phyloP scores from a whole-genome alignment of 2,329 filamentous ascomycete species.

The Chaetomiaceae sp. region DNA sequence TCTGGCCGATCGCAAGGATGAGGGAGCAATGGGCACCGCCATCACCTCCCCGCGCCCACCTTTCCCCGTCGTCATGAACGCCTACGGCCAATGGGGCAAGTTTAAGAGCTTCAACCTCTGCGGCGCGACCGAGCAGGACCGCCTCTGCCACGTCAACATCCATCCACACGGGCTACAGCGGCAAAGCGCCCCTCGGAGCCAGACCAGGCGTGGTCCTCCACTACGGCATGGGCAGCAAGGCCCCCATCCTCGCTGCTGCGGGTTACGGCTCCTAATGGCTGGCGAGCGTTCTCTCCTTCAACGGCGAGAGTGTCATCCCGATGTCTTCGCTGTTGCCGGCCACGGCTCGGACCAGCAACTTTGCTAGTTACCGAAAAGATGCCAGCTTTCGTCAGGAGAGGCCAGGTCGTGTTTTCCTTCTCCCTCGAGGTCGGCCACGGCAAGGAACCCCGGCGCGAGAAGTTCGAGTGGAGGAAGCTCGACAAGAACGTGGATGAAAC shows the following conservation, averaged over 20 bases:
- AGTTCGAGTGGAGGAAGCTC: constrained; percentile 1
- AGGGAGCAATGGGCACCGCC: too few species aligned
- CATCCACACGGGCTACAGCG: neutral
- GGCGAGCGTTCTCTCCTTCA: neutral
- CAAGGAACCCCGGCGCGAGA: neutral
- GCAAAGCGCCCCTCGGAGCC: neutral
- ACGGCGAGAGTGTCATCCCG: neutral
- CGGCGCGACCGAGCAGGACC: neutral
- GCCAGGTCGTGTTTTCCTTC: neutral
- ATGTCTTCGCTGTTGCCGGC: neutral
- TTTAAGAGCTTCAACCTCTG: neutral
- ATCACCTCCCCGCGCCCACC: neutral
- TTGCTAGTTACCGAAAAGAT: neutral
- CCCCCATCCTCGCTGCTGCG: neutral
- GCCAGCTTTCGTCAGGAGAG: neutral
- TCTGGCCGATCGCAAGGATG: too few species aligned
- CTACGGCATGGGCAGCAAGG: neutral
- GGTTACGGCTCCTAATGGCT: neutral
- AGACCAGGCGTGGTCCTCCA: neutral
- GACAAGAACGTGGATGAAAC: neutral
- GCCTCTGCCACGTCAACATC: neutral
- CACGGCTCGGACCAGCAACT: too few species aligned
- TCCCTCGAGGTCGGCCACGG: neutral
- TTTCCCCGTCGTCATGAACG: neutral
- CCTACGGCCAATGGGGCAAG: neutral